Evolutionary conservation across 805 yeast species (phyloP), one percentile per base, ranked within the genome.

Genomic region (Sungouiella blattae): DNA sequence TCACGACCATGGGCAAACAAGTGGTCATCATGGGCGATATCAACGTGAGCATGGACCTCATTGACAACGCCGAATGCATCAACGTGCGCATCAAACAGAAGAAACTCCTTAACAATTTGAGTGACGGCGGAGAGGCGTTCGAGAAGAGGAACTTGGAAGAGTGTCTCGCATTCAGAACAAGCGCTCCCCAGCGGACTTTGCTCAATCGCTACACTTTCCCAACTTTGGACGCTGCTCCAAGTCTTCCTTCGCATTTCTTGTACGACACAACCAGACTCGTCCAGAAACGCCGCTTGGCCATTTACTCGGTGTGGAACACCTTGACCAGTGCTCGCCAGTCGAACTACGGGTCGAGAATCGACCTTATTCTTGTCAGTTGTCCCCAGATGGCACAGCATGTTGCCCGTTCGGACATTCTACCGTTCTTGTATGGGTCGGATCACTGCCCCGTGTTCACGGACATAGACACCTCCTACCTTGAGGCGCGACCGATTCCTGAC

Each of bases 281-380:
- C 2, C 81, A 80, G 41, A 80, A 83, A 1, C 59, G 82, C 11
- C 64, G 78, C 31, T 53, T 73, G 50, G 78, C 75, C 15, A 68
- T 88, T 75, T 93, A 83, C 53, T 88, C 97, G 0, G 93, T 89
- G 30, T 91, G 98, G 98, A 89, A 88, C 57, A 83, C 88, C 2
- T 59, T 80, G 46, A 74, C 76, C 33, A 83, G 83, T 47, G 73
- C 84, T 14, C 62, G 98, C 20, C 88, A 93, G 1, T 67, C 81
- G 1, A 91, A 91, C 52, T 83, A 73, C 57, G 97, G 98, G 0
- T 83, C 96, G 2, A 67, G 98, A 35, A 82, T 91, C 16, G 98
- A 91, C 56, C 72, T 82, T 46, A 79, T 91, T 5, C 56, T 88
- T 5, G 58, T 73, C 0, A 72, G 83, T 17, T 37, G 47, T 11